phyloP scores from a whole-genome alignment of 2,329 filamentous ascomycete species.

The Aureobasidium sp. region DNA sequence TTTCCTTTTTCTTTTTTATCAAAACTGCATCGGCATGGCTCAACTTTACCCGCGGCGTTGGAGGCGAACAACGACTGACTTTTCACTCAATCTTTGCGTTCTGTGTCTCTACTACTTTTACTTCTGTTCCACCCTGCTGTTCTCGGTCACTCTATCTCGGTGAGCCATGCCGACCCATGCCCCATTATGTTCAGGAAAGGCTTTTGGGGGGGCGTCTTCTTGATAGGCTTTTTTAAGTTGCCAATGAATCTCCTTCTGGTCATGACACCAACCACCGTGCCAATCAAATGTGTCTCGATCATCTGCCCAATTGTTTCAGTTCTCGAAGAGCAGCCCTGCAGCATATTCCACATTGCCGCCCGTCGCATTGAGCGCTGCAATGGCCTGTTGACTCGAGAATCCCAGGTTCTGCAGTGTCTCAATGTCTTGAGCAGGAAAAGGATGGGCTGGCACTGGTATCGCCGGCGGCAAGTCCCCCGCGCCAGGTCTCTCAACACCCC shows the following conservation, averaged over 20 bases:
- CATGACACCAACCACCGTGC: too few species aligned
- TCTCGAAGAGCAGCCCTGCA: constrained; percentile 41
- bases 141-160: not conserved
- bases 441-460: constrained; percentile 25
- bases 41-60: constrained; percentile 3
- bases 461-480: constrained; percentile 18
- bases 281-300: not conserved
- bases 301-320: constrained; percentile 21
- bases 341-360: constrained; percentile 45
- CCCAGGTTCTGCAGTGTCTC: constrained; percentile 40
- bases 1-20: not conserved
- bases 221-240: constrained; percentile 4
- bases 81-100: not conserved
- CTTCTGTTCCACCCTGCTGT: constrained; percentile 8
- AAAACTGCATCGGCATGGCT: constrained; percentile 15
- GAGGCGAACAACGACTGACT: not conserved
- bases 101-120: not conserved
- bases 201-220: constrained; percentile 7
- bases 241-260: constrained; percentile 11
- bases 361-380: constrained; percentile 42
- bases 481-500: constrained; percentile 25
- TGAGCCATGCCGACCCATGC: constrained; percentile 9
- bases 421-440: constrained; percentile 38
- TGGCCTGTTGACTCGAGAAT: constrained; percentile 40
- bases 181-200: constrained; percentile 15